Evolutionary conservation across 495 filamentous ascomycete species (phyloP), one percentile per base, ranked within the genome.

Genomic region (Halenospora varia): DNA sequence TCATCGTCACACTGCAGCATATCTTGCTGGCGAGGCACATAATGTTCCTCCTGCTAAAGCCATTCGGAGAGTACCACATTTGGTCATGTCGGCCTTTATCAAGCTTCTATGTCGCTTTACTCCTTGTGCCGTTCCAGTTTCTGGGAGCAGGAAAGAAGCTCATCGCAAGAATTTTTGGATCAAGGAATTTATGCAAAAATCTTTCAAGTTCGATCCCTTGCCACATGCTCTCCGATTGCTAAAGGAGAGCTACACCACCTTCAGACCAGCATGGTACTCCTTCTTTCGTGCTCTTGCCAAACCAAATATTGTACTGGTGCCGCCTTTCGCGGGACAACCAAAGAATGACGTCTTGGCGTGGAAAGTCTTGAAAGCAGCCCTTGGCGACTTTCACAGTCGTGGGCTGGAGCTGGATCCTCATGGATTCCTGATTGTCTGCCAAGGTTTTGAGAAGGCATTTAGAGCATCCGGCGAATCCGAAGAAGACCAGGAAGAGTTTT

Each of bases 351-450:
- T 74, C 39, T 48, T 75, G 41, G 66, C 70, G n/a, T 81, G 78
- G 78, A 66, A 75, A 53, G 70, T 75, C 49, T 55, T 67, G 1
- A 41, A 69, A 22, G 60, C 66, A 23, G 62, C 71, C 2, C 51
- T 75, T 4, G 57, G 62, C 13, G 75, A 73, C 65, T 77, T 79
- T 71, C 62, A 71, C 15, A 52, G 64, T 2, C 63, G 65, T 22
- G 64, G 71, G 18, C 49, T 80, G 22, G 73, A 73, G 26, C 53
- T 72, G 15, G 74, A 75, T 25, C 61, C 75, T 20, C 58, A 69
- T 1, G 76, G 72, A 1, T 80, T 84, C 52, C 62, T 70, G 9
- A 42, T 68, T 17, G 60, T 84, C n/a, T 83, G 79, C 60, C 50
- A 56, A 22, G 67, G 70, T 17, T 77, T 80, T 45, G 70, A 71